Evolutionary conservation across 345 rosid species (phyloP), one percentile per base, ranked within the genome.

Genomic region (Turritis glabra): DNA sequence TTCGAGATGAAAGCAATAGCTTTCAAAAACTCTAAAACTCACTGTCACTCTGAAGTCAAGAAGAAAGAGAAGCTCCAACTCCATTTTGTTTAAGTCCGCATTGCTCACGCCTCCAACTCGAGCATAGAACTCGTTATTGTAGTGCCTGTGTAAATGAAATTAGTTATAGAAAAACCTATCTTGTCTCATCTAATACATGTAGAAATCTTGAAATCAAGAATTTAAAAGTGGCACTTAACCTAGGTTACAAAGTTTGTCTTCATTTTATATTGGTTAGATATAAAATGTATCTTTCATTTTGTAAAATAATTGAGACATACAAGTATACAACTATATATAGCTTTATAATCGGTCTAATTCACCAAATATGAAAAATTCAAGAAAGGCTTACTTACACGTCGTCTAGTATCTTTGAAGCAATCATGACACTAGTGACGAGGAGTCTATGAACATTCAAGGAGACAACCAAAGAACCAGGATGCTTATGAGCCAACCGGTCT

Each of bases 321-420:
- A 60, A 26, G 5, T 6, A 56, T 17, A 6, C 19, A 60, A 26
- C 8, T 6, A 56, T 17, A 6, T 17, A 6, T 40, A 19, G 70
- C 12, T 38, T 38, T 13, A 38, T 38, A 4, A n/a, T 41, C 8
- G 5, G 47, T 14, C 18, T 41, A 41, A n/a, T 44, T 44, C 3
- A n/a, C 7, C 4, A 65, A 37, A 60, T 23, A 32, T 51, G 70
- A 61, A 37, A 78, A 14, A 41, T 15, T 59, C 21, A 81, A 54
- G 75, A 80, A 51, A 62, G 15, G 80, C 93, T n/a, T 6, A 43
- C 52, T 87, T 80, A 94, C 98, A 59, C 88, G 76, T 94, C 97
- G 72, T 94, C 98, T 22, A 91, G 85, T 77, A 87, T 80, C 88
- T 94, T 94, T 26, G 98, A 82, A 77, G 96, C 98, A 69, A 94